Conservation (phyloP, 1,139 yeast species). For the Yamadazyma jaroonii region DNA sequence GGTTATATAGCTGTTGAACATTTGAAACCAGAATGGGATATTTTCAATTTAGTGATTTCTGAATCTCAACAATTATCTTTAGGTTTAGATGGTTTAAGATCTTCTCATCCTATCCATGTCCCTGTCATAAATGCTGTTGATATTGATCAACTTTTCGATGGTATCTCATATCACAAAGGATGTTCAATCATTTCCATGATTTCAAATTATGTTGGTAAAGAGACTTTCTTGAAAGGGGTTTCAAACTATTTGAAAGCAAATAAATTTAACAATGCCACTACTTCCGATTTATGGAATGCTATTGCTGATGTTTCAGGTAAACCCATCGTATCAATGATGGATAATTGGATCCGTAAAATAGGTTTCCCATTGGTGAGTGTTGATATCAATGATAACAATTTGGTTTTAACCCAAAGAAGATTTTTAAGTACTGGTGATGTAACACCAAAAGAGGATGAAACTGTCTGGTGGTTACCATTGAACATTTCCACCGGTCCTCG, state of each 20-base stretch:
- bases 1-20: slow-evolving; percentile 77
- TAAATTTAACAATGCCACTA: slow-evolving; percentile 73
- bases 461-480: slow-evolving; percentile 78
- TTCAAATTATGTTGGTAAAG: slow-evolving; percentile 65
- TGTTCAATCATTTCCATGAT: slow-evolving; percentile 74
- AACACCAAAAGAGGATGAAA: slow-evolving; percentile 64
- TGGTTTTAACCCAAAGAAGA: slow-evolving; percentile 67
- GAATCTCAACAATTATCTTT: slow-evolving; percentile 71
- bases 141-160: slow-evolving; percentile 82
- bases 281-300: slow-evolving; percentile 79
- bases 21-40: slow-evolving; percentile 84
- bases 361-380: slow-evolving; percentile 84
- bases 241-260: slow-evolving; percentile 66
- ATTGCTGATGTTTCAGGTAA: slow-evolving; percentile 70
- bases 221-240: slow-evolving; percentile 67
- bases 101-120: slow-evolving; percentile 84
- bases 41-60: slow-evolving; percentile 71
- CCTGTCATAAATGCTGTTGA: slow-evolving; percentile 79
- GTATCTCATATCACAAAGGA: slow-evolving; percentile 81
- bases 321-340: slow-evolving; percentile 71
- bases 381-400: slow-evolving; percentile 31
- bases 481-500: slow-evolving; percentile 35
- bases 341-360: slow-evolving; percentile 76
- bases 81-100: slow-evolving; percentile 65
- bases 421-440: slow-evolving; percentile 80